Conservation (phyloP, 148 eudicot species). For the Amaranthus palmeri region DNA sequence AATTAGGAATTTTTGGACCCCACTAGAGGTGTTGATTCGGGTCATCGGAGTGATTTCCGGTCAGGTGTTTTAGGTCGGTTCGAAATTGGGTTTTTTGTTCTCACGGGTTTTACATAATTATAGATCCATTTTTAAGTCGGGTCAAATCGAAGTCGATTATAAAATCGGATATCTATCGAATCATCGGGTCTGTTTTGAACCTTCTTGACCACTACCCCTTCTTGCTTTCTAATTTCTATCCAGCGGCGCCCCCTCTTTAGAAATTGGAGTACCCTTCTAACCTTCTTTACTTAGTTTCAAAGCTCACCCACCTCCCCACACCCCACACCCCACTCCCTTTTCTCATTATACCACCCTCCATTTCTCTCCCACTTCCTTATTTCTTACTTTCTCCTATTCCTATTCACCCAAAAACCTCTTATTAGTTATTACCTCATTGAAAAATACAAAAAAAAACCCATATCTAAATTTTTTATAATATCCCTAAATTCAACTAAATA, state of each 20-base stretch:
- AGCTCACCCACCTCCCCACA: slow-evolving; percentile 29
- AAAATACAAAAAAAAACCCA: background rate
- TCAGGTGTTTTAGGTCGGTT: no score
- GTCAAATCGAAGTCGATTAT: no score
- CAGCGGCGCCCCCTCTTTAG: slow-evolving; percentile 29
- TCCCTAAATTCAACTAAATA: background rate
- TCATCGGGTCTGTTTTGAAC: no score
- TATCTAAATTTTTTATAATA: background rate
- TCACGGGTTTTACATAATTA: no score
- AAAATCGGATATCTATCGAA: no score
- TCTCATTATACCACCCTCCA: slow-evolving; percentile 8
- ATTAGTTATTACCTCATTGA: background rate
- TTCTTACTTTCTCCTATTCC: background rate
- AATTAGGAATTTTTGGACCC: no score
- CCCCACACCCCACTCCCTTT: background rate
- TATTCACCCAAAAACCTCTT: background rate
- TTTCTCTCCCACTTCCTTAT: background rate
- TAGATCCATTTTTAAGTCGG: no score
- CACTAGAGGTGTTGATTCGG: no score
- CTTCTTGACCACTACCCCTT: no score
- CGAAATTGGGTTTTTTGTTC: no score
- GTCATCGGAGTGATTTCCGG: no score
- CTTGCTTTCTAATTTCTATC: background rate
- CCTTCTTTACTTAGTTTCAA: slow-evolving; percentile 28
- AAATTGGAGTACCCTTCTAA: background rate